Percentiles rank a stretch among this genome's conserved stretches.
phyloP scores from a whole-genome alignment of 2,329 filamentous ascomycete genomes.

The Aspergillus sp. region DNA sequence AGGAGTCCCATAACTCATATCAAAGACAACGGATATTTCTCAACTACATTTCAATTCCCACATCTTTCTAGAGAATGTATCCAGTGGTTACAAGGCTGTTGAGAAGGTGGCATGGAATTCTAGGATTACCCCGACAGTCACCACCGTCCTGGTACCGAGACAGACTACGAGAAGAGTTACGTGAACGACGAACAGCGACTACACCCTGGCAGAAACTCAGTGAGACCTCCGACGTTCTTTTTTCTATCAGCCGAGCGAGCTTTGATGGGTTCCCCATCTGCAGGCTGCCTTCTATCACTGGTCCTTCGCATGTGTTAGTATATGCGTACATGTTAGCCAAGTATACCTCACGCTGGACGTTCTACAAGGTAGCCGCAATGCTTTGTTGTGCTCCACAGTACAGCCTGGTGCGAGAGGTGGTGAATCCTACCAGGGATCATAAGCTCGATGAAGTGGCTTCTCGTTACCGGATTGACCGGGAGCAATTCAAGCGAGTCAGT shows the following conservation, averaged over 20 bases:
- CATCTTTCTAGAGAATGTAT: neutral
- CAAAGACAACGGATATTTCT: neutral
- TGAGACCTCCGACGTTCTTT: constrained; percentile 42
- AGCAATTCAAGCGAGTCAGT: constrained; percentile 24
- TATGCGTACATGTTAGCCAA: constrained; percentile 42
- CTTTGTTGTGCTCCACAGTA: constrained; percentile 21
- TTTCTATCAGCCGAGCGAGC: constrained; percentile 33
- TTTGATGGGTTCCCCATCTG: constrained; percentile 33
- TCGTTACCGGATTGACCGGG: constrained; percentile 32
- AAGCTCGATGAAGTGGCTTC: constrained; percentile 31
- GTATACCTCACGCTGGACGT: constrained; percentile 37
- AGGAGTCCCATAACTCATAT: neutral
- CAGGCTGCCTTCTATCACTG: constrained; percentile 18
- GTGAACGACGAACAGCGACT: constrained; percentile 27
- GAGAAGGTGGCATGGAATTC: constrained; percentile 10
- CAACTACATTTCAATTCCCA: neutral
- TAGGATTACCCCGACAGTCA: constrained; percentile 27
- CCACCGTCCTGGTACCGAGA: constrained; percentile 35
- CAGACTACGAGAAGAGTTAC: constrained; percentile 35
- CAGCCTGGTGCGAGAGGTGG: constrained; percentile 34
- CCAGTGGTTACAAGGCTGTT: neutral
- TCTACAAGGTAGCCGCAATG: constrained; percentile 33
- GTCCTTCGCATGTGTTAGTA: constrained; percentile 16
- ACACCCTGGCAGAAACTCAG: constrained; percentile 31
- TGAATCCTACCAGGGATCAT: constrained; percentile 37